Conservation (phyloP, 768 basidiomycete species). For the Fomitopsis pulvina region DNA sequence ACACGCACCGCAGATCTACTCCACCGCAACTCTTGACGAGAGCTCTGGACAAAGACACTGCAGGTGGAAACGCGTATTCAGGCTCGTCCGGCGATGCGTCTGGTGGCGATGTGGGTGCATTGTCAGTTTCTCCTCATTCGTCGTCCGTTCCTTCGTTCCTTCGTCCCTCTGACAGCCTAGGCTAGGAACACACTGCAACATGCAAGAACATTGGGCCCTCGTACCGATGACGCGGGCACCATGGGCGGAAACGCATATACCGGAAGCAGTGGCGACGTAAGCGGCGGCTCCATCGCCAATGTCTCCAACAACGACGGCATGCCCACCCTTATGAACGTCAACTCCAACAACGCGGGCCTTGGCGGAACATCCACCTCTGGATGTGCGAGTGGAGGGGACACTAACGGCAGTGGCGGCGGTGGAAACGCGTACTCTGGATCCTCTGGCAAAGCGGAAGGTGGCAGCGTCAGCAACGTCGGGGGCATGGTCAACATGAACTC, state of each 20-base stretch:
- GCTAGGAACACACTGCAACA: not conserved
- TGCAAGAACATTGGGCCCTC: conserved; percentile 7
- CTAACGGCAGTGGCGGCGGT: conserved; percentile 12
- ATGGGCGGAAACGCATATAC: conserved; percentile 23
- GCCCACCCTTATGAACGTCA: conserved; percentile 23
- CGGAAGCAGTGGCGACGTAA: conserved; percentile 18
- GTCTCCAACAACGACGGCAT: conserved; percentile 17
- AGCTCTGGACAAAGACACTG: conserved; percentile 13
- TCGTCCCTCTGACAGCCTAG: not conserved
- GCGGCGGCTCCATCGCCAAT: conserved; percentile 18
- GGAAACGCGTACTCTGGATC: conserved; percentile 21
- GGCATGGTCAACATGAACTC: conserved; percentile 22
- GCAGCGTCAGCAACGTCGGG: conserved; percentile 16
- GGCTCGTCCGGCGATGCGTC: conserved; percentile 10
- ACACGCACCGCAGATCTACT: not conserved
- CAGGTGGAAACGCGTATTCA: conserved; percentile 18
- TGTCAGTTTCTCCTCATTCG: no score
- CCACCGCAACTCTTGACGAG: not conserved
- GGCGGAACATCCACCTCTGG: conserved; percentile 24
- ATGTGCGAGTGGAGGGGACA: conserved; percentile 18
- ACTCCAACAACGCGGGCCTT: conserved; percentile 25
- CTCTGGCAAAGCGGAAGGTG: conserved; percentile 24
- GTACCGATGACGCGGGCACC: conserved; percentile 17
- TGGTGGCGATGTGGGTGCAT: conserved; percentile 2
- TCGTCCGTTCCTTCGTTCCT: no score